Percentiles rank a stretch among this genome's conserved stretches.
Conservation (phyloP, 495 filamentous ascomycete species). For the Sporormia fimetaria region DNA sequence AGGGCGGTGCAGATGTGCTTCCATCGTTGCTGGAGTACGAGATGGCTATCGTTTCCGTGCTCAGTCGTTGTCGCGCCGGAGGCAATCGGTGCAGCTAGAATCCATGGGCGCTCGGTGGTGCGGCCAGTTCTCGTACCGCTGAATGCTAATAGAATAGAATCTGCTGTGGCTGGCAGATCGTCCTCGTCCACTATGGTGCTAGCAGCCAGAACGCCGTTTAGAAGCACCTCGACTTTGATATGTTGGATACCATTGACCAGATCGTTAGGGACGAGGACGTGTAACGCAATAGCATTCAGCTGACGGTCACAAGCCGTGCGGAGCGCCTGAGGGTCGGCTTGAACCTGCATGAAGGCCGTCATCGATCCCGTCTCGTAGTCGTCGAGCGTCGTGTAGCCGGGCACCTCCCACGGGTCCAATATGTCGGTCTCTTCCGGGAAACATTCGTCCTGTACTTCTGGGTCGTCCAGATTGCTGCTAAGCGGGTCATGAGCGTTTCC, state of each 20-base stretch:
- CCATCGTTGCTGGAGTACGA: constrained; percentile 34
- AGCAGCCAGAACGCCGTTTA: constrained; percentile 35
- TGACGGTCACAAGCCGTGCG: neutral
- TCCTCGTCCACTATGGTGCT: constrained; percentile 18
- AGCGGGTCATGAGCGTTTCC: too few relatives aligned
- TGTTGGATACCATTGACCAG: constrained; percentile 12
- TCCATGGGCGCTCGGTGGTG: constrained; percentile 35
- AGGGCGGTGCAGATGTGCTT: constrained; percentile 25
- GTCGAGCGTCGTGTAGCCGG: too few relatives aligned
- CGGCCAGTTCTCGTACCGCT: constrained; percentile 30
- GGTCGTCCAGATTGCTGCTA: too few relatives aligned
- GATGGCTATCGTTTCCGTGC: constrained; percentile 7
- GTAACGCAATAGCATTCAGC: constrained; percentile 22
- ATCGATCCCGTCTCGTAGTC: too few relatives aligned
- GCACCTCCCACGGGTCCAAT: too few relatives aligned
- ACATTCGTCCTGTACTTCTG: too few relatives aligned
- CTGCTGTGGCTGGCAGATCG: neutral
- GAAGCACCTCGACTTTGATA: constrained; percentile 36
- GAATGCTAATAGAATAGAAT: constrained; percentile 25
- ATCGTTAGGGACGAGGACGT: constrained; percentile 24
- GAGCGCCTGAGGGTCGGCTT: too few relatives aligned
- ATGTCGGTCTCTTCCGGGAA: too few relatives aligned
- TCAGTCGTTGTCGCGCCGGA: constrained; percentile 1
- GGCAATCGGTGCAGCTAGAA: constrained; percentile 27
- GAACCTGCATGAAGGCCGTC: too few relatives aligned